phyloP scores from a whole-genome alignment of 1,284 basidiomycete species.

The Sanghuangporus sanghuang region DNA sequence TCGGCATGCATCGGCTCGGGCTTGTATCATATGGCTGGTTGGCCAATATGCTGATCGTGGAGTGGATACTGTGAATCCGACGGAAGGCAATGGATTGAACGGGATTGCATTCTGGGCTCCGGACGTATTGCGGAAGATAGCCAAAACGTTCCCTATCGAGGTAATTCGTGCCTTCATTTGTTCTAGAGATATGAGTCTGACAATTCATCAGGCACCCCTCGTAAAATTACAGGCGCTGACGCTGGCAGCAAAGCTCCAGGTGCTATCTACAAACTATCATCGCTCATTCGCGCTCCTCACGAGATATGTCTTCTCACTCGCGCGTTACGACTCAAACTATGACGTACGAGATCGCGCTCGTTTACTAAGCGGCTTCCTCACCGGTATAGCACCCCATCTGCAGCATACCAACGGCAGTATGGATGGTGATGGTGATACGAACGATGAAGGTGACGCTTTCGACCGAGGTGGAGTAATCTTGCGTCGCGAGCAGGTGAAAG shows the following conservation, averaged over 20 bases:
- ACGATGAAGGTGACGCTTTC: slow-evolving; percentile 28
- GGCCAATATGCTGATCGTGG: slow-evolving; percentile 69
- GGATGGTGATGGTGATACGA: slow-evolving; percentile 29
- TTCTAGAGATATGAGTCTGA: background rate
- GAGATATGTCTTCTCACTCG: slow-evolving; percentile 77
- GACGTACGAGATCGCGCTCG: slow-evolving; percentile 86
- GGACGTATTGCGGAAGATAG: slow-evolving; percentile 75
- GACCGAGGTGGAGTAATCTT: slow-evolving; percentile 69
- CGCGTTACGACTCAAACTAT: slow-evolving; percentile 81
- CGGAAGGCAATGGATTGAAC: slow-evolving; percentile 30
- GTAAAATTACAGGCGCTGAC: slow-evolving; percentile 82
- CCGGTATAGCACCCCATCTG: slow-evolving; percentile 42
- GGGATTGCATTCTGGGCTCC: slow-evolving; percentile 71
- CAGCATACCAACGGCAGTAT: slow-evolving; percentile 25
- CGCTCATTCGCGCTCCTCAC: slow-evolving; percentile 47
- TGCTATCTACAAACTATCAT: slow-evolving; percentile 55
- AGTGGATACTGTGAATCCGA: slow-evolving; percentile 20
- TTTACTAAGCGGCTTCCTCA: slow-evolving; percentile 69
- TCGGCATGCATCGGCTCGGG: slow-evolving; percentile 70
- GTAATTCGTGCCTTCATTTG: slow-evolving; percentile 30
- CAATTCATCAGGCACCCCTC: slow-evolving; percentile 41
- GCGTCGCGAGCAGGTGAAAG: slow-evolving; percentile 72
- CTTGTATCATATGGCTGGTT: slow-evolving; percentile 86
- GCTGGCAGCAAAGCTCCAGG: slow-evolving; percentile 78
- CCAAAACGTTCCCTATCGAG: slow-evolving; percentile 70